Conservation (phyloP, 2,329 filamentous ascomycete genomes). For the Trichoderma sp. region DNA sequence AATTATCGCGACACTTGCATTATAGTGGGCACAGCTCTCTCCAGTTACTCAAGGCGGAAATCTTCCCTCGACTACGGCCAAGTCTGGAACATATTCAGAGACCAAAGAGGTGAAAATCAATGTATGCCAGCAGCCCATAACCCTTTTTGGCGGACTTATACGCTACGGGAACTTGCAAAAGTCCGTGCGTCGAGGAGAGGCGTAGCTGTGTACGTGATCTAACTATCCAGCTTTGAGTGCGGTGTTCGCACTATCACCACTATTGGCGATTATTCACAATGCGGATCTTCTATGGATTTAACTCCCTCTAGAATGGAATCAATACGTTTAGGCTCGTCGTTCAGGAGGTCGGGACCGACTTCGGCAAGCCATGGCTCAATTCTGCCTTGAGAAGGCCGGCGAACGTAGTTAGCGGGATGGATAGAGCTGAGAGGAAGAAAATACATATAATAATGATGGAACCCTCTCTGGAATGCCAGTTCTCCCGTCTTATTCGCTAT, state of each 20-base stretch:
- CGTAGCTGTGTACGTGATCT: neutral
- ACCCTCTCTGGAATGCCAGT: neutral
- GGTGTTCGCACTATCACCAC: neutral
- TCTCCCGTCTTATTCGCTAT: no score
- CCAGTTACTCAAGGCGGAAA: neutral
- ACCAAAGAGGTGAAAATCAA: neutral
- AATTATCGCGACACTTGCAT: constrained; percentile 9
- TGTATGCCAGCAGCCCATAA: no score
- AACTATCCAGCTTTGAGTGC: no score
- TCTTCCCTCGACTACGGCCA: neutral
- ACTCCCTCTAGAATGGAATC: neutral
- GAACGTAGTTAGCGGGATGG: neutral
- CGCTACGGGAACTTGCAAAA: neutral
- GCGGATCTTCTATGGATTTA: neutral
- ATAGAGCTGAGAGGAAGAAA: neutral
- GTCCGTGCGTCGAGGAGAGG: neutral
- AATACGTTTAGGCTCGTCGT: neutral
- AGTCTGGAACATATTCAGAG: neutral
- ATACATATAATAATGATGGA: neutral
- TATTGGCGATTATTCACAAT: neutral
- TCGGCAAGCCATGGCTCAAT: neutral
- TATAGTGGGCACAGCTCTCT: neutral
- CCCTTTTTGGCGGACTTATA: neutral
- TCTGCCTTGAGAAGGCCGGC: neutral
- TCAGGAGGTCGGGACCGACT: neutral